Evolutionary conservation across 1,284 basidiomycete species (phyloP).

Genomic region (Tilletia caries): DNA sequence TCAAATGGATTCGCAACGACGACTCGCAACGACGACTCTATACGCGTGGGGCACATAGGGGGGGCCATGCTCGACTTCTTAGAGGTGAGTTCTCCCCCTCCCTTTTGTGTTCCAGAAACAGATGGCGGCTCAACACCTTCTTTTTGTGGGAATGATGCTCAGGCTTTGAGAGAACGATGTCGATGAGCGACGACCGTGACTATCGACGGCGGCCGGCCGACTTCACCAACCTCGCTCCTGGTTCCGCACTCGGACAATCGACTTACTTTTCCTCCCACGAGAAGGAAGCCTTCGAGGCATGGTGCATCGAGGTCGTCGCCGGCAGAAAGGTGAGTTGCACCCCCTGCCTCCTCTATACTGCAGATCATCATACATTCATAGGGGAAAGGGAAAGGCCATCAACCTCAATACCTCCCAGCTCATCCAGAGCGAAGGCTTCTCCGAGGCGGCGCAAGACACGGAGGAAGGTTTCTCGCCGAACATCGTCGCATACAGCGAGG

Average conservation of each 20-base stretch:
- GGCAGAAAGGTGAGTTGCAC: constrained; percentile 6
- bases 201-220: constrained; percentile 53
- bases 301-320: constrained; percentile 19
- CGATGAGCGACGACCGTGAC: constrained; percentile 58
- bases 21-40: too few relatives aligned
- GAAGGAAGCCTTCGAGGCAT: constrained; percentile 23
- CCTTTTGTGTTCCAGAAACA: too few relatives aligned
- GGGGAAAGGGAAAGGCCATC: constrained; percentile 17
- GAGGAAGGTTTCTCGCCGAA: constrained; percentile 64
- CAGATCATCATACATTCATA: too few relatives aligned
- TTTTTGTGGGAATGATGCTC: too few relatives aligned
- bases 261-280: constrained; percentile 35
- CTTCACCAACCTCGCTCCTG: background rate
- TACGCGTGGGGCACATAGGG: constrained; percentile 55
- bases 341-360: too few relatives aligned
- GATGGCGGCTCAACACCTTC: too few relatives aligned
- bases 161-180: constrained; percentile 64
- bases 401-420: constrained; percentile 55
- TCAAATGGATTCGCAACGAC: too few relatives aligned
- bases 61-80: constrained; percentile 11
- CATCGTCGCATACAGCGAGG: constrained; percentile 61
- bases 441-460: constrained; percentile 58
- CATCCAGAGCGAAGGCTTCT: constrained; percentile 64
- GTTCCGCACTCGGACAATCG: background rate
- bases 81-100: background rate